Evolutionary conservation across 805 yeast species (phyloP).

Genomic region (Ogataea minuta): DNA sequence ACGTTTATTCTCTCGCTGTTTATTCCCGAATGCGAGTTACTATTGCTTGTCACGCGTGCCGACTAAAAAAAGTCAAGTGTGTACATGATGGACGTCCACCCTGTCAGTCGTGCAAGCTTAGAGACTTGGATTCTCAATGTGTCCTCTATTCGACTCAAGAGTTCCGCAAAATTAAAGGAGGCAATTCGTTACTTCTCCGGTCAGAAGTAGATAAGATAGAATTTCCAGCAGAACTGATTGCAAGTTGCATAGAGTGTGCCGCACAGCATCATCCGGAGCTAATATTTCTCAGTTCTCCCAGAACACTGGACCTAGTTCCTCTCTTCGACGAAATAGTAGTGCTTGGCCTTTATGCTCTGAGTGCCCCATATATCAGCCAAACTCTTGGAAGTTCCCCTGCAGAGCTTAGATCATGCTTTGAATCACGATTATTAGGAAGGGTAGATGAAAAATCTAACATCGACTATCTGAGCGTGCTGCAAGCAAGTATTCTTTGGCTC

Average conservation of each 20-base stretch:
- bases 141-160: constrained; percentile 17
- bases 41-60: constrained; percentile 15
- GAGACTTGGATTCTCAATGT: constrained; percentile 10
- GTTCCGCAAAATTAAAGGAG: constrained; percentile 12
- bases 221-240: constrained; percentile 1
- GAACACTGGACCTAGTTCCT: constrained; percentile 6
- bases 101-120: constrained; percentile 13
- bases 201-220: constrained; percentile 1
- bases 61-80: constrained; percentile 17
- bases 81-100: constrained; percentile 13
- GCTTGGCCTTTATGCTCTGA: constrained; percentile 13
- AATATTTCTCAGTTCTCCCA: constrained; percentile 12
- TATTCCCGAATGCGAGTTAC: constrained; percentile 14
- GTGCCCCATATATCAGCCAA: constrained; percentile 10
- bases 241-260: constrained; percentile 4
- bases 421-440: constrained; percentile 6
- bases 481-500: constrained; percentile 14
- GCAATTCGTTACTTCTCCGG: not conserved
- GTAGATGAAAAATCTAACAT: constrained; percentile 8
- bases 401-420: constrained; percentile 6
- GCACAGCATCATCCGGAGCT: constrained; percentile 17
- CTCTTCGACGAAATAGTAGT: constrained; percentile 14
- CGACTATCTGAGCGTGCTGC: constrained; percentile 15
- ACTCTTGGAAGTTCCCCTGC: not conserved
- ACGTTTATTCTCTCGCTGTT: not conserved